Base-by-base conservation (phyloP, 176 grass and related monocot species). In the Pontederia crassipes region DNA sequence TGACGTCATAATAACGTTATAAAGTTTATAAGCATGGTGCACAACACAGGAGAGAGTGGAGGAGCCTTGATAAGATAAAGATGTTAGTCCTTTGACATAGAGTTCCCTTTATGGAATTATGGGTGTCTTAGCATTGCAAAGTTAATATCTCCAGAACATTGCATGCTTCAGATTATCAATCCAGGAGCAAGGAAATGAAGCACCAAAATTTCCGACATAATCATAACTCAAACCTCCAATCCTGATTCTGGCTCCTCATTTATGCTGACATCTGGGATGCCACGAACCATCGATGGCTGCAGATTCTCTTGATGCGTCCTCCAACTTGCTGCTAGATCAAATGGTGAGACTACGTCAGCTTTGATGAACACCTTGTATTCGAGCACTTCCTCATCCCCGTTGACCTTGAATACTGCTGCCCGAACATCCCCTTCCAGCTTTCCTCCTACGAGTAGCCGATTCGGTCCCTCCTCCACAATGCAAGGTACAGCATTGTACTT, bases 281-380 rank as follows among this genome's bases (percentile, higher is more conserved):
- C 87, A 63, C 71, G 86, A 29, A 87, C 86, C 52, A 62, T 85
- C 32, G 83, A 86, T 49, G 79, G 81, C 61, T 85, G 84, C 73
- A 81, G 48, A 78, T 85, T 80, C 58, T 88, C 93, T 40, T 88
- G 87, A 72, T 81, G 83, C 58, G 81, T 67, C 71, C 77, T 87
- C 93, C 93, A 97, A 68, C 93, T 97, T 46, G 93, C 81, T 9
- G 93, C 93, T 28, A 97, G 24, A 69, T 97, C 87, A 65, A 97
- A 88, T 13, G 87, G 81, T 24, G 93, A 97, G 66, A 97, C 49
- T 17, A 77, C 80, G 77, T 88, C 81, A 53, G 65, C 80, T 74
- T 82, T 83, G 16, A 91, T 63, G 63, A 70, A 73, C 62, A 92
- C 69, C 63, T 59, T 85, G 59, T 77, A 88, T 57, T 88, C 81